Percentiles rank a stretch among this genome's conserved stretches.
Conservation (phyloP, 2,329 filamentous ascomycete genomes). For the Aspergillus pseudotamarii region DNA sequence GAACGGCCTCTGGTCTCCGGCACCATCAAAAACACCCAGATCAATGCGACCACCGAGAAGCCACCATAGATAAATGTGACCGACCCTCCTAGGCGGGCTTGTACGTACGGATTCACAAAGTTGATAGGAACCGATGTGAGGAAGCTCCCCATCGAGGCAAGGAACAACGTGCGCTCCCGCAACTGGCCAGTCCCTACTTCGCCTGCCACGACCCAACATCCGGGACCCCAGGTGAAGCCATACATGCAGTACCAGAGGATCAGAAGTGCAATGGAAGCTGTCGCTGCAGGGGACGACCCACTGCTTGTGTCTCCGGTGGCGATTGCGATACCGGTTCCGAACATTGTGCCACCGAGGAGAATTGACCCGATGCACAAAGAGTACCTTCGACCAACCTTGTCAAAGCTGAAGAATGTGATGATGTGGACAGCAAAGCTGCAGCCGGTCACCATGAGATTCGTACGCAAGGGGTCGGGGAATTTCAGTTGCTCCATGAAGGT, state of each 20-base stretch:
- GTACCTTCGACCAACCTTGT: constrained; percentile 13
- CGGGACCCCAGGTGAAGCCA: not conserved
- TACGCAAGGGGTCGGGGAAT: constrained; percentile 12
- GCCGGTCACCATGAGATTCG: constrained; percentile 8
- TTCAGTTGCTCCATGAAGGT: constrained; percentile 18
- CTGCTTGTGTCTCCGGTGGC: not conserved
- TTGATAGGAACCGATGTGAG: not conserved
- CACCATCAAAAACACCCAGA: not conserved
- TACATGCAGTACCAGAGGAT: not conserved
- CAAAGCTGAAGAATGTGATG: constrained; percentile 15
- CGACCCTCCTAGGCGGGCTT: not conserved
- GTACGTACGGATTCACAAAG: not conserved
- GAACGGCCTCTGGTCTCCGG: not conserved
- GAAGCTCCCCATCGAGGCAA: not conserved
- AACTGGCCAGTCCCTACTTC: not conserved
- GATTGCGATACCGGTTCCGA: not conserved
- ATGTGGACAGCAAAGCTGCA: constrained; percentile 12
- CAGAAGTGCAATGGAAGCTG: not conserved
- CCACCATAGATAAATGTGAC: not conserved
- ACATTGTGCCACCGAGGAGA: not conserved
- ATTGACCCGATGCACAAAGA: constrained; percentile 10
- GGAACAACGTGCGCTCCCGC: not conserved
- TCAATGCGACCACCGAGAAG: not conserved
- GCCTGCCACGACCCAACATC: not conserved
- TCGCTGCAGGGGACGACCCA: not conserved